Evolutionary conservation across 2,329 filamentous ascomycete genomes (phyloP).

Genomic region (Knufia fluminis): DNA sequence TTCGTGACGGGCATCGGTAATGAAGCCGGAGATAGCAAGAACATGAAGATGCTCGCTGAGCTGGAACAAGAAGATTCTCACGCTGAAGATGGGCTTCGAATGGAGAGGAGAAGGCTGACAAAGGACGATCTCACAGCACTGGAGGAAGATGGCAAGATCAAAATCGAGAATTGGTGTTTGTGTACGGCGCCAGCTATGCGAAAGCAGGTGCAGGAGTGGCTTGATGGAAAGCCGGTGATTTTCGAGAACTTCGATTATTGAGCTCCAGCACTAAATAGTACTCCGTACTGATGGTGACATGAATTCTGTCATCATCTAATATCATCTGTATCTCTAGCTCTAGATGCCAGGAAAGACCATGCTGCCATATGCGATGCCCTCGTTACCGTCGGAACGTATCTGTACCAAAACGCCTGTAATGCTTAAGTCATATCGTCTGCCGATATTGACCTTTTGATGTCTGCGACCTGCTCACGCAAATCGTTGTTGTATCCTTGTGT

Average conservation of each 20-base stretch:
- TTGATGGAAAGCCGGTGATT: constrained; percentile 45
- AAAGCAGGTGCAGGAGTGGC: constrained; percentile 43
- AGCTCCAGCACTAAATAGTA: constrained; percentile 15
- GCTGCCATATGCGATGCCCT: no score
- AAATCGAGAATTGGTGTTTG: constrained; percentile 46
- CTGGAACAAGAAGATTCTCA: constrained; percentile 11
- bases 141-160: constrained; percentile 19
- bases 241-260: constrained; percentile 56
- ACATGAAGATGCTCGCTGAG: constrained; percentile 31
- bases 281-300: no score
- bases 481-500: not conserved
- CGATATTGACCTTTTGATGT: not conserved
- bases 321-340: no score
- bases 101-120: constrained; percentile 39
- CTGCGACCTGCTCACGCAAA: not conserved
- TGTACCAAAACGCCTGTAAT: not conserved
- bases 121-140: constrained; percentile 37
- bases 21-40: constrained; percentile 24
- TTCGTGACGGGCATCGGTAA: constrained; percentile 52
- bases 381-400: no score
- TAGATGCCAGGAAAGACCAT: no score
- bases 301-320: not conserved
- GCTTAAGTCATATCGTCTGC: not conserved
- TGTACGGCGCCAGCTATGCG: constrained; percentile 47
- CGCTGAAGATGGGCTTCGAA: constrained; percentile 22